These are phyloP conservation scores for Nannochloropsis granulata DNA, from an alignment of 108 stramenopile species.

Conservation along the genomic window DNA sequence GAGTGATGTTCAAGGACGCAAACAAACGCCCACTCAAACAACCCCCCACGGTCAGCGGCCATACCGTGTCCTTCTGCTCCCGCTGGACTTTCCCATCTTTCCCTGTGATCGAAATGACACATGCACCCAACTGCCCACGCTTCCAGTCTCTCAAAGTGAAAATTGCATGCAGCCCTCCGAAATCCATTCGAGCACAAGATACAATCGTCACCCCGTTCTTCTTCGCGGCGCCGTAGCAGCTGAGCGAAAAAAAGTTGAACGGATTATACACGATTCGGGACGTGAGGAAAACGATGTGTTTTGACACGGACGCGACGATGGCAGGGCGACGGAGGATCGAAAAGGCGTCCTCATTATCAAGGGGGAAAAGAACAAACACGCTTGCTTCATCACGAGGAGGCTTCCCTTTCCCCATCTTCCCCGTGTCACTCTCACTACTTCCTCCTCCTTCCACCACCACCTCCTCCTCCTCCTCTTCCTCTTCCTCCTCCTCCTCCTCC, in stretches of 20 bases:
- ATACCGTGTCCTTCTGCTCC: neutral
- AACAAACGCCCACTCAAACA: neutral
- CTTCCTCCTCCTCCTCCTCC: no score
- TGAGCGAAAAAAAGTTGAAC: neutral
- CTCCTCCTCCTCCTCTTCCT: no score
- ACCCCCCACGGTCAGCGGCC: neutral
- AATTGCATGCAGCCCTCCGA: neutral
- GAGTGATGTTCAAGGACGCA: neutral
- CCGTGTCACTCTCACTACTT: neutral
- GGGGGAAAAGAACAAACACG: neutral
- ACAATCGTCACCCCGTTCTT: neutral
- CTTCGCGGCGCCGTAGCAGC: neutral
- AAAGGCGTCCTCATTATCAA: neutral
- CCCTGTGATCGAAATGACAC: neutral
- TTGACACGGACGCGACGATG: neutral
- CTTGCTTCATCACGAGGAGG: neutral
- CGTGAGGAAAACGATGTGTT: neutral
- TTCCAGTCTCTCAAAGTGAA: neutral
- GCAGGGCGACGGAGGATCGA: neutral
- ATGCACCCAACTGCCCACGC: neutral
- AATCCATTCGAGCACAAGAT: neutral
- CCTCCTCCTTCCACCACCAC: neutral
- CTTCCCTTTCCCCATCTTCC: neutral
- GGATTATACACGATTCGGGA: neutral
- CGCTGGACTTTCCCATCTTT: neutral